Evolutionary conservation across 2,329 filamentous ascomycete genomes (phyloP).

Genomic region (Truncatella angustata): DNA sequence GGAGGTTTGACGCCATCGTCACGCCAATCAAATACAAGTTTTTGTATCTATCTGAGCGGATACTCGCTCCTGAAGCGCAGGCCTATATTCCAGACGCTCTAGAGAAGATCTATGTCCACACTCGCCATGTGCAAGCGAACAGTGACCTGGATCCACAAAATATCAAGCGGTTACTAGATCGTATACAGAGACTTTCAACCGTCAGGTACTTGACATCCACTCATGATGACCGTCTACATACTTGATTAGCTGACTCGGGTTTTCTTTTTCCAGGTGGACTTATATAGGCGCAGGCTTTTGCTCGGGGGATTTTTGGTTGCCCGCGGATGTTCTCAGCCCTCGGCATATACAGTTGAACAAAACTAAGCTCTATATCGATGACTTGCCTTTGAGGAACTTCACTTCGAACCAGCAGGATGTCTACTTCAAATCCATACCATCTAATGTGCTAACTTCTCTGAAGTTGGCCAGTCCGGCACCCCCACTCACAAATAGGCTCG

Average conservation of each 20-base stretch:
- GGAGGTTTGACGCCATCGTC: slow-evolving; percentile 37
- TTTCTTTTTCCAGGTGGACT: slow-evolving; percentile 32
- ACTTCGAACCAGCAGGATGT: slow-evolving; percentile 30
- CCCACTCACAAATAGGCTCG: slow-evolving; percentile 38
- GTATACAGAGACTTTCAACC: slow-evolving; percentile 34
- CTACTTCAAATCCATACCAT: slow-evolving; percentile 38
- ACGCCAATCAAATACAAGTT: slow-evolving; percentile 41
- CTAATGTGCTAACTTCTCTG: slow-evolving; percentile 37
- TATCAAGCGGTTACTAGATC: slow-evolving; percentile 33
- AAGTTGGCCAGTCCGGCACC: slow-evolving; percentile 37
- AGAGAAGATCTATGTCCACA: slow-evolving; percentile 34
- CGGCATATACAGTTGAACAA: slow-evolving; percentile 25
- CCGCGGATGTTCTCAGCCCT: slow-evolving; percentile 36
- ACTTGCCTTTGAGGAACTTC: slow-evolving; percentile 38
- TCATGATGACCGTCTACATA: no score
- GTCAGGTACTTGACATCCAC: slow-evolving; percentile 32
- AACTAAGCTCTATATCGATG: slow-evolving; percentile 37
- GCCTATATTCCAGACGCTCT: slow-evolving; percentile 30
- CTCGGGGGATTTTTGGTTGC: slow-evolving; percentile 31
- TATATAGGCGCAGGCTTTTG: slow-evolving; percentile 32
- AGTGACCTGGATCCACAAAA: slow-evolving; percentile 38
- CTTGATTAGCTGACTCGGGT: not conserved
- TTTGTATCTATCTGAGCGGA: slow-evolving; percentile 34
- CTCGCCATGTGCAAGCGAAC: slow-evolving; percentile 38
- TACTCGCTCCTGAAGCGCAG: slow-evolving; percentile 34